Conservation (phyloP, 2,329 filamentous ascomycete genomes). For the Gaeumannomyces sp. region DNA sequence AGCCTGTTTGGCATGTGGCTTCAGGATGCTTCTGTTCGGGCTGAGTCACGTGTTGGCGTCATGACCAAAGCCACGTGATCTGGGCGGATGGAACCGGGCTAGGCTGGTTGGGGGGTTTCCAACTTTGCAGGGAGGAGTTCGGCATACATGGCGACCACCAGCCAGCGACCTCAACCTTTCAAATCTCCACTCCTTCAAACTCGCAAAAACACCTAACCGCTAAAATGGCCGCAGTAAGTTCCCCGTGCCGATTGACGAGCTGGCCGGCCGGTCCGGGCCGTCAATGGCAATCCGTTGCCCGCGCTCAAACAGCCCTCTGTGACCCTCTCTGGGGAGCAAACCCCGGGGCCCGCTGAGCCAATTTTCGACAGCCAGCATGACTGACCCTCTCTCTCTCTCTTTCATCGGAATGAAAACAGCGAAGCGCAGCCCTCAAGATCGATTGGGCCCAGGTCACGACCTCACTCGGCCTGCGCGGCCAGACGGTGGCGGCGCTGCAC, state of each 20-base stretch:
- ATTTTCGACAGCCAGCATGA: constrained; percentile 33
- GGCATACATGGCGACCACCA: constrained; percentile 7
- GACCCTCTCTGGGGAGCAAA: background rate
- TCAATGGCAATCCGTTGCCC: constrained; percentile 3
- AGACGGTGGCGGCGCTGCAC: constrained; percentile 84
- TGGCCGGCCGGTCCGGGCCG: background rate
- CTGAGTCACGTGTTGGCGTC: background rate
- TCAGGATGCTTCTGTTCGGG: too few species aligned
- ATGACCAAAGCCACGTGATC: background rate
- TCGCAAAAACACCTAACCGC: constrained; percentile 33
- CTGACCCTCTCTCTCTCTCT: constrained; percentile 12
- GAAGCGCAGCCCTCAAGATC: constrained; percentile 97
- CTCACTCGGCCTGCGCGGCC: constrained; percentile 93
- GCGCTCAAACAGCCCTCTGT: background rate
- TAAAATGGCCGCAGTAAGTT: constrained; percentile 67
- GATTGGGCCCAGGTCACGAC: constrained; percentile 95
- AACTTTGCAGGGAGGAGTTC: constrained; percentile 9
- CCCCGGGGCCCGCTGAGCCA: constrained; percentile 36
- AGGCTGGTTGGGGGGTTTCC: background rate
- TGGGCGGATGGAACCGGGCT: background rate
- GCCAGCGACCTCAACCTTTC: constrained; percentile 26
- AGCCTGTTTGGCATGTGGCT: too few species aligned
- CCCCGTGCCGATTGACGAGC: constrained; percentile 16
- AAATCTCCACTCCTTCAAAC: constrained; percentile 41
- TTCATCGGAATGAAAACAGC: constrained; percentile 42